A percentile compares a stretch with the other conserved stretches of the same genome.
Evolutionary conservation across 2,329 filamentous ascomycete species (phyloP).

Genomic region (Penicillium crustosum): DNA sequence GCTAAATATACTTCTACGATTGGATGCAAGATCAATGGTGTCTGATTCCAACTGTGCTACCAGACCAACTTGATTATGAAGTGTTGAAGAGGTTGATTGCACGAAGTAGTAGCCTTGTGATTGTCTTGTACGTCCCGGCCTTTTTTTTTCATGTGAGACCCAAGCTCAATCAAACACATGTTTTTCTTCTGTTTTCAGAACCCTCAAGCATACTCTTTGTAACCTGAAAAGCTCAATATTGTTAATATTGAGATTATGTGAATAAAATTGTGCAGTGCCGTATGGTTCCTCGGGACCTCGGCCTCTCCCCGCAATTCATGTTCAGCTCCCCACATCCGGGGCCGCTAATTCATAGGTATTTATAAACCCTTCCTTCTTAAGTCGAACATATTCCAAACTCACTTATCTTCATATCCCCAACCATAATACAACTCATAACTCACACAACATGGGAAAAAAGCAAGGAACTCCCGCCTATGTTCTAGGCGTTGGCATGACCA

Average conservation of each 20-base stretch:
- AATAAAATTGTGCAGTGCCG: conserved; percentile 5
- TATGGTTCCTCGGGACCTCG: conserved; percentile 37
- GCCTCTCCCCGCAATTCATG: conserved; percentile 31
- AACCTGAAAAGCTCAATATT: not conserved
- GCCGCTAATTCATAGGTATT: conserved; percentile 1
- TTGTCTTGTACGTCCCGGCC: not conserved
- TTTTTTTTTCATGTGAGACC: not conserved
- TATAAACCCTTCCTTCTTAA: not conserved
- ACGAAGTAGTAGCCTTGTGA: not conserved
- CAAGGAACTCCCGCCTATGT: conserved; percentile 68
- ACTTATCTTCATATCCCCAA: not conserved
- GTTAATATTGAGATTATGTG: not conserved
- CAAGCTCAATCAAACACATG: not conserved
- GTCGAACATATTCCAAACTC: not conserved
- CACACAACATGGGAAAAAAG: conserved; percentile 53
- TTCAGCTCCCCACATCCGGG: conserved; percentile 10
- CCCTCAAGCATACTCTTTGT: not conserved
- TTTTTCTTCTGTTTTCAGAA: not conserved
- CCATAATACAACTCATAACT: conserved; percentile 27
- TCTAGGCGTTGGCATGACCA: conserved; percentile 97
- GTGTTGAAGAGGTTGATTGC: not conserved
- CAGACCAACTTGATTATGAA: not conserved
- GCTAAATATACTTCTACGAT: not conserved
- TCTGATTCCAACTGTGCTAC: not conserved
- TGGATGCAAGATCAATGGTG: not conserved